Conservation (phyloP, 352 stramenopile species). For the Plasmopara halstedii region DNA sequence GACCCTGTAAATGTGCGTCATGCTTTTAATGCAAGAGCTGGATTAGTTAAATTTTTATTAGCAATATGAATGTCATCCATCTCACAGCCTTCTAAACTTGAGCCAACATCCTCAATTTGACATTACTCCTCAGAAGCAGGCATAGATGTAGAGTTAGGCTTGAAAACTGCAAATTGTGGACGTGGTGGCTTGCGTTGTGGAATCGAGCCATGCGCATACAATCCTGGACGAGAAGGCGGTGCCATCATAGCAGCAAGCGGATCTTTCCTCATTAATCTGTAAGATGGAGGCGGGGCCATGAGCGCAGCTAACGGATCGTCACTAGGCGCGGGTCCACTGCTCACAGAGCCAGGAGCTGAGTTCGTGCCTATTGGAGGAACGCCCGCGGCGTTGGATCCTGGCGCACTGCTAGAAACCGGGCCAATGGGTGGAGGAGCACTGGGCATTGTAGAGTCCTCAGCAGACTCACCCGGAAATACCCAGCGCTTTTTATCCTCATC, state of each 20-base stretch:
- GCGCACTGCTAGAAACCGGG: slow-evolving; percentile 46
- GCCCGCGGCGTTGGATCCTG: slow-evolving; percentile 23
- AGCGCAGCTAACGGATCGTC: slow-evolving; percentile 69
- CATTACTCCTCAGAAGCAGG: slow-evolving; percentile 13
- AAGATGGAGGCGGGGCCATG: slow-evolving; percentile 70
- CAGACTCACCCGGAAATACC: slow-evolving; percentile 79
- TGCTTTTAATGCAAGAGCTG: too few species aligned
- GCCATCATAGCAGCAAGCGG: slow-evolving; percentile 83
- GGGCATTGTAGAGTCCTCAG: slow-evolving; percentile 51
- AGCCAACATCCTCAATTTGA: neutral
- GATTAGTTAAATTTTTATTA: neutral
- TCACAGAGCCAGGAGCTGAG: slow-evolving; percentile 65
- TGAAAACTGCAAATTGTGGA: slow-evolving; percentile 85
- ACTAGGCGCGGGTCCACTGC: slow-evolving; percentile 22
- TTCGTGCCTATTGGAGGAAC: slow-evolving; percentile 35
- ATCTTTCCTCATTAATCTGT: slow-evolving; percentile 79
- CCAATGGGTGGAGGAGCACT: slow-evolving; percentile 68
- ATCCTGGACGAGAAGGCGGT: slow-evolving; percentile 32
- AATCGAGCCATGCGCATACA: slow-evolving; percentile 27
- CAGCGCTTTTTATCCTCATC: slow-evolving; percentile 80
- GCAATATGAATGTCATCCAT: neutral
- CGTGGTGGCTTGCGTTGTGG: slow-evolving; percentile 47
- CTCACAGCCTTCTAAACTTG: neutral
- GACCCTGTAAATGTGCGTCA: too few species aligned
- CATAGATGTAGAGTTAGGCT: slow-evolving; percentile 33